phyloP scores from a whole-genome alignment of 805 yeast genomes.

The Kodamaea neixiangensis region DNA sequence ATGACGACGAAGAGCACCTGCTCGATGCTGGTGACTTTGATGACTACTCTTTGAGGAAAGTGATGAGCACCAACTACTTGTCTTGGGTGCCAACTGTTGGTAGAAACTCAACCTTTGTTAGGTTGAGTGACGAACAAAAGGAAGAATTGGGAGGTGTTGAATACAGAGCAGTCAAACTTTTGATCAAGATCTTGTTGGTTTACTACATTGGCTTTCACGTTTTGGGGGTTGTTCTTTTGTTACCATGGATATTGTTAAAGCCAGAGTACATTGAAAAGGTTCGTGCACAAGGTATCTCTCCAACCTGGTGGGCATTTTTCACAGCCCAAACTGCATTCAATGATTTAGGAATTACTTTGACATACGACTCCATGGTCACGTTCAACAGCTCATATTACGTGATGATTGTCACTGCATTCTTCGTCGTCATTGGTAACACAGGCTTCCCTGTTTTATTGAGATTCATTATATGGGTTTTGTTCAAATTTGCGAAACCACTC shows the following conservation, averaged over 20 bases:
- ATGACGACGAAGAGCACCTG: conserved; percentile 18
- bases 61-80: conserved; percentile 63
- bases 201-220: conserved; percentile 81
- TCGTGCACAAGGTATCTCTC: conserved; percentile 59
- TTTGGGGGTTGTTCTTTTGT: conserved; percentile 50
- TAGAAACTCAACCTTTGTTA: conserved; percentile 88
- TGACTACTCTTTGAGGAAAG: conserved; percentile 18
- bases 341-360: conserved; percentile 81
- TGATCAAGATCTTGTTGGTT: conserved; percentile 60
- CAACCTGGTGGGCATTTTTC: conserved; percentile 94
- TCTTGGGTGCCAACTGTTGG: conserved; percentile 94
- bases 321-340: conserved; percentile 78
- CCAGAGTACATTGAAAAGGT: conserved; percentile 46
- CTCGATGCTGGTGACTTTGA: conserved; percentile 14
- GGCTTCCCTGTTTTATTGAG: conserved; percentile 88
- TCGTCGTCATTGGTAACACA: conserved; percentile 90
- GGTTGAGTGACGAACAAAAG: conserved; percentile 77
- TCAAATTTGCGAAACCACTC: conserved; percentile 64
- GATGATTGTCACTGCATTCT: conserved; percentile 61
- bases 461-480: conserved; percentile 77
- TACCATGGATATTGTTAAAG: conserved; percentile 55
- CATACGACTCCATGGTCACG: conserved; percentile 75
- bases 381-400: conserved; percentile 68
- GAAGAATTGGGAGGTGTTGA: conserved; percentile 98
- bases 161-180: conserved; percentile 80